Base-by-base conservation (phyloP, 2,329 filamentous ascomycete species). In the Fusarium nygamai region DNA sequence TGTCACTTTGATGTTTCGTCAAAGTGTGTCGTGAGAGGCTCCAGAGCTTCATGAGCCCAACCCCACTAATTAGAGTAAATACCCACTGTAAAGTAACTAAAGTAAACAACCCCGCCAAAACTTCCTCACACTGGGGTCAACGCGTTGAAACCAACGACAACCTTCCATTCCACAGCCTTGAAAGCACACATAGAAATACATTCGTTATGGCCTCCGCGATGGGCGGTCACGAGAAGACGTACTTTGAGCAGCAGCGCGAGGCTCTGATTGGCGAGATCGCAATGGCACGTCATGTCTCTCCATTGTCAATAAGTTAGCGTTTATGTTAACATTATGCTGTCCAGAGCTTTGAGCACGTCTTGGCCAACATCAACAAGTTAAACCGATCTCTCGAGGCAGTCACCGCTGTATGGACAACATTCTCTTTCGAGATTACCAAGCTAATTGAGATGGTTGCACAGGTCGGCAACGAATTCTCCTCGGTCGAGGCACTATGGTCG, bases 381-480 rank as follows among this genome's bases (percentile, higher is more conserved):
- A 99, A 98, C 82, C 92, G 96, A 39, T 96, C 93, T 44, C 86
- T 99, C 24, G 96, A 99, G 83, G 93, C 95, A 64, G 93, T 98
- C 27, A 95, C 97, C 68, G 92, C 94, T 53, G 96, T 96, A 85
- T 54, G 90, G 20, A 39, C 6, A 44, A n/a, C 17, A 29, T 1
- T 3, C 3, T 17, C 29, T 19, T 20, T 8, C 14, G 20, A 22
- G 8, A 19, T 11, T 3, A 5, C 38, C 24, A 27, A 33, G 36
- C 66, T 70, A 47, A 70, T 50, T 5, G 16, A 33, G 7, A 6
- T n/a, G 33, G 20, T n/a, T 33, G 38, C 29, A 24, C 38, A 94
- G 92, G 92, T 99, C 60, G 96, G 96, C 43, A 98, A 98, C 83
- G 96, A 99, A 80, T 98, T 99, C 84, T 92, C 93, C n/a, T 95